Conservation (phyloP, 768 basidiomycete genomes). For the Sporobolomyces pararoseus region DNA sequence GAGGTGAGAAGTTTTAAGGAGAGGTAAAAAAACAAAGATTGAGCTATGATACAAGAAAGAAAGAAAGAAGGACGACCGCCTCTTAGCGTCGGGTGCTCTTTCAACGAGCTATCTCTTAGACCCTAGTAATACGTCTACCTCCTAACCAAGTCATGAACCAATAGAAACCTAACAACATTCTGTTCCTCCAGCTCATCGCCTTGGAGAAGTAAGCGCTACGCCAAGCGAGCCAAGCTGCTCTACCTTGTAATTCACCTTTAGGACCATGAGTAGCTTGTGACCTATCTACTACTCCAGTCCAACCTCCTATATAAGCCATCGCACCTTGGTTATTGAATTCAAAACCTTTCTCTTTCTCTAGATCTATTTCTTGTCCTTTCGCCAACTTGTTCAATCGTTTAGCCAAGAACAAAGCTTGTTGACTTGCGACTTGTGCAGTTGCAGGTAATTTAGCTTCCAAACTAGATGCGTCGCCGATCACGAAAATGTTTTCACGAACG, state of each 20-base stretch:
- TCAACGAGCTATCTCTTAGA: no score
- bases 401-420: slow-evolving; percentile 66
- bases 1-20: no score
- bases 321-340: slow-evolving; percentile 69
- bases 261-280: slow-evolving; percentile 52
- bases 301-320: slow-evolving; percentile 74
- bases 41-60: no score
- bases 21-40: no score
- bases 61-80: no score
- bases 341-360: slow-evolving; percentile 58
- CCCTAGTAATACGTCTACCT: slow-evolving; percentile 32
- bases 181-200: slow-evolving; percentile 69
- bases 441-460: slow-evolving; percentile 65
- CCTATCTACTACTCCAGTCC: slow-evolving; percentile 53
- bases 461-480: slow-evolving; percentile 72
- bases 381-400: slow-evolving; percentile 65
- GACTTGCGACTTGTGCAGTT: slow-evolving; percentile 79
- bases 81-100: no score
- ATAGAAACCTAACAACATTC: slow-evolving; percentile 51
- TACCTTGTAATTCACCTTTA: slow-evolving; percentile 56
- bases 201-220: slow-evolving; percentile 70
- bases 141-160: slow-evolving; percentile 35
- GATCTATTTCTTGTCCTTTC: slow-evolving; percentile 50
- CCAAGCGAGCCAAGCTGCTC: slow-evolving; percentile 48
- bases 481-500: slow-evolving; percentile 68